A percentile compares a stretch with the other conserved stretches of the same genome.
These are phyloP conservation scores for Eucalyptus paniculata DNA, from an alignment of 345 rosid genomes.

Conservation along the genomic window DNA sequence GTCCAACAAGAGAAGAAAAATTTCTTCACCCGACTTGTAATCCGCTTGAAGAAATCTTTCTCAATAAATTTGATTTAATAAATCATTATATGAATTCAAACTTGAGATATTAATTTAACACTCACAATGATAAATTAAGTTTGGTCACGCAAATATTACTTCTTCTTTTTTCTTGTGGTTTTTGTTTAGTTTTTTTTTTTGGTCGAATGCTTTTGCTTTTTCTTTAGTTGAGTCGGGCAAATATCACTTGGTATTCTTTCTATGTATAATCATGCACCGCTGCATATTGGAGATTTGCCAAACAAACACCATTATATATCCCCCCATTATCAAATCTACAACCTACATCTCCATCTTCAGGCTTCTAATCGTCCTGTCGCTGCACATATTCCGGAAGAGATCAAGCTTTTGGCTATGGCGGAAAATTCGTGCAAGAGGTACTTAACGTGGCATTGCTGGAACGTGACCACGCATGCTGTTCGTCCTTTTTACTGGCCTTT, in stretches of 20 bases:
- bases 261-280: background rate
- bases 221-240: background rate
- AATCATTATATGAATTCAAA: rapidly evolving
- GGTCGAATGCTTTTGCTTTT: background rate
- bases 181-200: no score
- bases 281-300: background rate
- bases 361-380: background rate
- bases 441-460: background rate
- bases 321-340: background rate
- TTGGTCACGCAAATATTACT: no score
- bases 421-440: background rate
- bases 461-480: background rate
- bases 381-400: background rate
- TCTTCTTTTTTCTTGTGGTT: no score
- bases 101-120: no score
- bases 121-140: no score
- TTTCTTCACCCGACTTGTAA: no score
- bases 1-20: no score
- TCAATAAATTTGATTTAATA: no score
- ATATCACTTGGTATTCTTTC: background rate
- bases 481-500: background rate
- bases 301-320: background rate
- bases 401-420: background rate
- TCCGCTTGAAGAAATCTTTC: no score
- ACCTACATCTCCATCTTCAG: background rate